A percentile compares a stretch with the other conserved stretches of the same genome.
phyloP scores from a whole-genome alignment of 306 rosid genomes.

The Inga oerstediana region DNA sequence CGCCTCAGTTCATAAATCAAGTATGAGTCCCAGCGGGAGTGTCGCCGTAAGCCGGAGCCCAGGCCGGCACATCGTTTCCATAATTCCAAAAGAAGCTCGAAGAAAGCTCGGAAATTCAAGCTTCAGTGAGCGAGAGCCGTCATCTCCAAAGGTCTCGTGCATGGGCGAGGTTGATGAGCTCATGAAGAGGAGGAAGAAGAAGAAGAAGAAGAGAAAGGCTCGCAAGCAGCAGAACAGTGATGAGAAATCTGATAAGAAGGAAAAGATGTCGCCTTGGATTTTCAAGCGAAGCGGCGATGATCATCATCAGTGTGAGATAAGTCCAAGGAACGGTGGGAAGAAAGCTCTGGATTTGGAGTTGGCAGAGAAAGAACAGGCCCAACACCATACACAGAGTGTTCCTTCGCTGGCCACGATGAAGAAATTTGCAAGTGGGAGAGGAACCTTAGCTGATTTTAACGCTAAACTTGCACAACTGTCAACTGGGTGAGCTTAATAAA shows the following conservation, averaged over 20 bases:
- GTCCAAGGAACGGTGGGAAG: background rate
- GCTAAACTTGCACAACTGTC: conserved; percentile 25
- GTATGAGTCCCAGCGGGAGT: conserved; percentile 40
- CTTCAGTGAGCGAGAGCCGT: conserved; percentile 51
- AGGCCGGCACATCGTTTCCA: conserved; percentile 21
- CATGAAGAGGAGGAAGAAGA: conserved; percentile 30
- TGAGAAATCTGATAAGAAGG: conserved; percentile 11
- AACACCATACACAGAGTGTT: background rate
- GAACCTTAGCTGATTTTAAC: conserved; percentile 39
- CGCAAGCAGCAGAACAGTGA: conserved; percentile 21
- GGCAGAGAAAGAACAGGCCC: conserved; percentile 8
- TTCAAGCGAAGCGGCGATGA: conserved; percentile 8
- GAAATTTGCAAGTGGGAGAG: conserved; percentile 52
- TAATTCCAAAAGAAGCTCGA: conserved; percentile 58
- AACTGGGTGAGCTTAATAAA: background rate
- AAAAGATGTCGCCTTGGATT: conserved; percentile 34
- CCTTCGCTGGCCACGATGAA: conserved; percentile 43
- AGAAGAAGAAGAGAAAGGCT: conserved; percentile 6
- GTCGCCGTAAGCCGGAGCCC: conserved; percentile 30
- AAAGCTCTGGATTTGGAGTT: conserved; percentile 11
- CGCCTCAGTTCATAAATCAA: conserved; percentile 41
- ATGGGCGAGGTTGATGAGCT: conserved; percentile 51
- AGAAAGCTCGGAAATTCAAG: conserved; percentile 40
- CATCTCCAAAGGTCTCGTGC: conserved; percentile 68
- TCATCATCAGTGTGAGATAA: background rate